Evolutionary conservation across 2,329 filamentous ascomycete genomes (phyloP).

Genomic region (Penicillium sp.): DNA sequence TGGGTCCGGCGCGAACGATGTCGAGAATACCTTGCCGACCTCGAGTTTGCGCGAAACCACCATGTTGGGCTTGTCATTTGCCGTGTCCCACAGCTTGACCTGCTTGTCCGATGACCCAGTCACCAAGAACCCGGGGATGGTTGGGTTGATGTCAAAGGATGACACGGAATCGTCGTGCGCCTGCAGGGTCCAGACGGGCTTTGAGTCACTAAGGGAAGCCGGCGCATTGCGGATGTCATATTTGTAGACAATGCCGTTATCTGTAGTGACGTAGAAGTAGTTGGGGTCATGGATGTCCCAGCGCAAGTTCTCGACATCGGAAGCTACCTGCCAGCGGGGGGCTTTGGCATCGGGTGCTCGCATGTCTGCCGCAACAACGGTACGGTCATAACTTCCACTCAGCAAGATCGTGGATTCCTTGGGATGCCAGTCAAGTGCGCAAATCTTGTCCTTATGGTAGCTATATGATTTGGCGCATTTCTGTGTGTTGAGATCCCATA

Average conservation of each 20-base stretch:
- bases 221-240: slow-evolving; percentile 80
- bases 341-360: slow-evolving; percentile 77
- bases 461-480: slow-evolving; percentile 93
- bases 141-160: slow-evolving; percentile 84
- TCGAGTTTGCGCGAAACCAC: slow-evolving; percentile 89
- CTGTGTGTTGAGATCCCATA: slow-evolving; percentile 92
- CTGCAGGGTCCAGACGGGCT: slow-evolving; percentile 90
- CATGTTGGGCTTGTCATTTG: slow-evolving; percentile 75
- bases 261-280: slow-evolving; percentile 93
- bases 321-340: slow-evolving; percentile 88
- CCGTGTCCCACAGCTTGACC: slow-evolving; percentile 95
- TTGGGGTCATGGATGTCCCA: slow-evolving; percentile 94
- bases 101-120: slow-evolving; percentile 93
- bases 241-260: slow-evolving; percentile 86
- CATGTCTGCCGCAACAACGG: slow-evolving; percentile 94
- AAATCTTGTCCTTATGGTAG: slow-evolving; percentile 97
- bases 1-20: slow-evolving; percentile 81
- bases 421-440: slow-evolving; percentile 89
- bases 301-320: slow-evolving; percentile 85
- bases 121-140: slow-evolving; percentile 86
- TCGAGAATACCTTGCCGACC: slow-evolving; percentile 90
- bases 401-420: slow-evolving; percentile 82
- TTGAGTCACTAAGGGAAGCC: slow-evolving; percentile 67
- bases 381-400: slow-evolving; percentile 92
- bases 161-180: slow-evolving; percentile 91